Percentiles rank a stretch among this genome's conserved stretches.
Conservation (phyloP, 2,329 filamentous ascomycete genomes). For the Annulohypoxylon truncatum region DNA sequence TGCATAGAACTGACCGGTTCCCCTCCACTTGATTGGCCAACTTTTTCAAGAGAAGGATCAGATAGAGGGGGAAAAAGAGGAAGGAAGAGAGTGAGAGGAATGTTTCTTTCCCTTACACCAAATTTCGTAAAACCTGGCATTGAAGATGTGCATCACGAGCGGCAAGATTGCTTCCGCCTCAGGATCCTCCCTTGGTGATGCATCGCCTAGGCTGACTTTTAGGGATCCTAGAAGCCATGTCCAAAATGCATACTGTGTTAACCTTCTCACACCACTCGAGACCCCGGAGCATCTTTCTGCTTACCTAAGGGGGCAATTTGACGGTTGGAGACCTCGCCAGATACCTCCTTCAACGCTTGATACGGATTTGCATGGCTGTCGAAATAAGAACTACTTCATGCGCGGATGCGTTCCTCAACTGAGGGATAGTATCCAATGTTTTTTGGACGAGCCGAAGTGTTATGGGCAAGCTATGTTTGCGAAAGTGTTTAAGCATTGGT, state of each 20-base stretch:
- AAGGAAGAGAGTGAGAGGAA: not conserved
- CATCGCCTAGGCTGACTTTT: constrained; percentile 11
- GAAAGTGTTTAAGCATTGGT: constrained; percentile 20
- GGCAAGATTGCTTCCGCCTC: not conserved
- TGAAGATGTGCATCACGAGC: not conserved
- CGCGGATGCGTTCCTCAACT: constrained; percentile 13
- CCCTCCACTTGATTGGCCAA: not conserved
- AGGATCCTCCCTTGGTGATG: not conserved
- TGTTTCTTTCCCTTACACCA: not conserved
- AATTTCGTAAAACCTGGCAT: not conserved
- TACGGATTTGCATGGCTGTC: constrained; percentile 14
- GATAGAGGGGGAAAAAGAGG: not conserved
- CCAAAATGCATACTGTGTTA: not conserved
- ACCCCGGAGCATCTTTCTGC: constrained; percentile 16
- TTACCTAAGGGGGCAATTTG: constrained; percentile 23
- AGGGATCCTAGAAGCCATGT: constrained; percentile 15
- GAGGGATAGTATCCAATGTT: constrained; percentile 18
- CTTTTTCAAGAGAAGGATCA: not conserved
- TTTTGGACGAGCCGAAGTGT: constrained; percentile 17
- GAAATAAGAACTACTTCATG: constrained; percentile 22
- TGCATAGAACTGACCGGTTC: not conserved
- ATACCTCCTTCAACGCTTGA: constrained; percentile 6
- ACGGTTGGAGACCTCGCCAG: constrained; percentile 2
- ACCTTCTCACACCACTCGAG: constrained; percentile 20
- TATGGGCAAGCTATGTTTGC: constrained; percentile 22